Percentiles rank a stretch among this genome's conserved stretches.
Conservation (phyloP, 176 grass and related monocot genomes). For the Coix lacrymajobi region DNA sequence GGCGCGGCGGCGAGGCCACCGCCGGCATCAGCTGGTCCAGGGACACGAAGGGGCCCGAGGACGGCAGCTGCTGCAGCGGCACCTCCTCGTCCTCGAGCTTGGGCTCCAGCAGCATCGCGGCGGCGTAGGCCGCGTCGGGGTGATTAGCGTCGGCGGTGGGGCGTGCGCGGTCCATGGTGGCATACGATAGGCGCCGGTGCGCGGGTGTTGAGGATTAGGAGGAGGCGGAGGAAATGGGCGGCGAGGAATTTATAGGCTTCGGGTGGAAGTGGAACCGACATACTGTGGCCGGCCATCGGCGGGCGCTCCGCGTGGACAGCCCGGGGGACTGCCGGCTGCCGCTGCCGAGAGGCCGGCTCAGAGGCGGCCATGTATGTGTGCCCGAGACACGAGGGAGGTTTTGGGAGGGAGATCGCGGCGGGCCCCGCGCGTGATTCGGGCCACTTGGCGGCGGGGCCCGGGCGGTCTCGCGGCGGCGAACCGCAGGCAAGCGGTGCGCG, state of each 20-base stretch:
- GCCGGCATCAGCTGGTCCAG: conserved; percentile 25
- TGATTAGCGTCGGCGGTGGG: background rate
- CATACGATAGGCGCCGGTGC: background rate
- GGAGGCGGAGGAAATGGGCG: background rate
- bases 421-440: background rate
- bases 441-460: conserved; percentile 8
- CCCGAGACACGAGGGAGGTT: too few relatives aligned
- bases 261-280: conserved; percentile 42
- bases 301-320: conserved; percentile 13
- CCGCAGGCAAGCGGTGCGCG: conserved; percentile 25
- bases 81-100: conserved; percentile 31
- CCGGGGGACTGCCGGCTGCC: background rate
- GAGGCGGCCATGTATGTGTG: background rate
- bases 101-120: conserved; percentile 29
- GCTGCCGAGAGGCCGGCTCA: background rate
- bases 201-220: background rate
- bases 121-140: background rate
- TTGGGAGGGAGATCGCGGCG: background rate
- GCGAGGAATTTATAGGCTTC: conserved; percentile 51
- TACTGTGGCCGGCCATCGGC: conserved; percentile 32
- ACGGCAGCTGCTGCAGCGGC: background rate
- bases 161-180: conserved; percentile 17
- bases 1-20: conserved; percentile 34
- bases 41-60: background rate
- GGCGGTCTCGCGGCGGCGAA: background rate